Evolutionary conservation across 768 basidiomycete genomes (phyloP).

Genomic region (Terana coerulea): DNA sequence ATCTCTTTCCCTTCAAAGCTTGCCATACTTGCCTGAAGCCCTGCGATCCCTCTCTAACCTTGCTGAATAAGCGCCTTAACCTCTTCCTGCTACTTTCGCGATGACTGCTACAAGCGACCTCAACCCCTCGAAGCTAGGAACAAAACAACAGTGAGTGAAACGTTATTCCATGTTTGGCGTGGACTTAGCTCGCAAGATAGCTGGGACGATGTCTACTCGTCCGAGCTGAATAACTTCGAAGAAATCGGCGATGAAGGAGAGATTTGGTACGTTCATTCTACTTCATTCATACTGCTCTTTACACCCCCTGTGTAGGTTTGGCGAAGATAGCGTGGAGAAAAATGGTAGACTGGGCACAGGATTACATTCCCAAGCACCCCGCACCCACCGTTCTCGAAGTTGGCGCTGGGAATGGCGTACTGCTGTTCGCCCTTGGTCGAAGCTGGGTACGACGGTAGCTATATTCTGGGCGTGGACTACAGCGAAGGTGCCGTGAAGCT

Average conservation of each 20-base stretch:
- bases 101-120: slow-evolving; percentile 38
- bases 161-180: slow-evolving; percentile 5
- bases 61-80: slow-evolving; percentile 25
- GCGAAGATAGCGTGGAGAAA: slow-evolving; percentile 69
- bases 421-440: slow-evolving; percentile 70
- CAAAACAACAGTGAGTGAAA: slow-evolving; percentile 65
- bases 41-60: background rate
- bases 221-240: slow-evolving; percentile 67
- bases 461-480: slow-evolving; percentile 71
- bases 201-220: slow-evolving; percentile 75
- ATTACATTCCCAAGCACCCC: slow-evolving; percentile 48
- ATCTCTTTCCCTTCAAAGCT: background rate
- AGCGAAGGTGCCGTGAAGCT: slow-evolving; percentile 68
- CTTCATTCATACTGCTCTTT: background rate
- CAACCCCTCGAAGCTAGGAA: slow-evolving; percentile 71
- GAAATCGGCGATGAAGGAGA: slow-evolving; percentile 85
- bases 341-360: slow-evolving; percentile 71
- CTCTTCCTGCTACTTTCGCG: slow-evolving; percentile 15
- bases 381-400: slow-evolving; percentile 60
- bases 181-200: slow-evolving; percentile 36
- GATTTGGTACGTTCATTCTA: slow-evolving; percentile 59
- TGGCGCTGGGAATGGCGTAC: slow-evolving; percentile 76
- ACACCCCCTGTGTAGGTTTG: slow-evolving; percentile 72
- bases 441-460: slow-evolving; percentile 53
- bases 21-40: background rate